These are phyloP conservation scores for Coemansia sp. DNA, from an alignment of 192 early-diverging fungal species.

Conservation along the genomic window DNA sequence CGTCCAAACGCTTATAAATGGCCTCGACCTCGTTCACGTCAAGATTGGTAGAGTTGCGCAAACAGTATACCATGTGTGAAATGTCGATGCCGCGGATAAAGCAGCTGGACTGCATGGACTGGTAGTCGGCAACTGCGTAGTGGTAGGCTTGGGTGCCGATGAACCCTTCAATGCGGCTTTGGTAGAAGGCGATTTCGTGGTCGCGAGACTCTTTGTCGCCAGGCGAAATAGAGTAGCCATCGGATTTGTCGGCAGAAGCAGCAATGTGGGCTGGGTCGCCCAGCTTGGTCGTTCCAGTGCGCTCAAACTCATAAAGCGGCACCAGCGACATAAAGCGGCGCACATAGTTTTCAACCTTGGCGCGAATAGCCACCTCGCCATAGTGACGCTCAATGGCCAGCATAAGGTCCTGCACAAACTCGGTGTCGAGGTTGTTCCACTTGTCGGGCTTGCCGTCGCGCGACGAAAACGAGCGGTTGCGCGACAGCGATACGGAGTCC, in stretches of 20 bases:
- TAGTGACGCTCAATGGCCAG: constrained; percentile 80
- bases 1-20: constrained; percentile 70
- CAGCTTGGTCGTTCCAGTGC: constrained; percentile 62
- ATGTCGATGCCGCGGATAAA: constrained; percentile 70
- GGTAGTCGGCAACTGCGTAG: constrained; percentile 65
- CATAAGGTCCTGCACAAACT: constrained; percentile 63
- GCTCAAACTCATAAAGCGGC: constrained; percentile 74
- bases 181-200: constrained; percentile 71
- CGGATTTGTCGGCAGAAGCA: constrained; percentile 39
- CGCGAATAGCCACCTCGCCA: constrained; percentile 81
- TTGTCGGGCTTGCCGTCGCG: constrained; percentile 54
- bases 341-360: constrained; percentile 86
- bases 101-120: constrained; percentile 56
- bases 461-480: constrained; percentile 50
- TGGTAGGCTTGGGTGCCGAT: constrained; percentile 73
- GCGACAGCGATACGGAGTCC: constrained; percentile 51
- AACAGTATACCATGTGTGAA: constrained; percentile 63
- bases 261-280: constrained; percentile 45
- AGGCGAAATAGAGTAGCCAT: constrained; percentile 59
- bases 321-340: constrained; percentile 78
- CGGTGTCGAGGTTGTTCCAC: constrained; percentile 55
- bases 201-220: constrained; percentile 69
- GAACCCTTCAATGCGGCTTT: constrained; percentile 87
- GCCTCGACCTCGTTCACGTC: constrained; percentile 62
- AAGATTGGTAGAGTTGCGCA: constrained; percentile 58